phyloP scores from a whole-genome alignment of 192 early-diverging fungal genomes.

The Mortierella antarctica region DNA sequence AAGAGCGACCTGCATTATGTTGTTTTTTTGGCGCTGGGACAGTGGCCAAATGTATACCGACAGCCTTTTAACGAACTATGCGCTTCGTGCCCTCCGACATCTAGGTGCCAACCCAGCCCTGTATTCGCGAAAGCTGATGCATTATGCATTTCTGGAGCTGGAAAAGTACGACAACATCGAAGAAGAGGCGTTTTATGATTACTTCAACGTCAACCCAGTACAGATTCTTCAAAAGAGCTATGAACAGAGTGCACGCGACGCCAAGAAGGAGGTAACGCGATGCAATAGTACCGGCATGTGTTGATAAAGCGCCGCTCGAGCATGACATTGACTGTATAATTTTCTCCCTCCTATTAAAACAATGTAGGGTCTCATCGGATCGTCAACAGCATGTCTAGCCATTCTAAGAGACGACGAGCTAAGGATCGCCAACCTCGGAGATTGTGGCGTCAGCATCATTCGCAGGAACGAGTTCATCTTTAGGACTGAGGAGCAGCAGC shows the following conservation, averaged over 20 bases:
- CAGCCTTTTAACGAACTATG: too few species aligned
- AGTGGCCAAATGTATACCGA: too few species aligned
- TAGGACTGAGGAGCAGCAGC: slow-evolving; percentile 96
- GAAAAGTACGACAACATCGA: slow-evolving; percentile 88
- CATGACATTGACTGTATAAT: not conserved
- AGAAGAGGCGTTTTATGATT: slow-evolving; percentile 81
- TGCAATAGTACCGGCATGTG: not conserved
- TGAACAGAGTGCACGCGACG: slow-evolving; percentile 78
- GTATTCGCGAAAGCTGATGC: slow-evolving; percentile 95
- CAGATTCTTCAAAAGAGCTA: slow-evolving; percentile 85
- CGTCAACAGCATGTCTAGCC: slow-evolving; percentile 90
- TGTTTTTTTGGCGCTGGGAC: too few species aligned
- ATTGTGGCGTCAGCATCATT: slow-evolving; percentile 92
- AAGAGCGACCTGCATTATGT: too few species aligned
- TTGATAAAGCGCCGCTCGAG: not conserved
- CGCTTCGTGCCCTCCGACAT: not conserved
- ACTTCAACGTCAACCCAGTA: slow-evolving; percentile 83
- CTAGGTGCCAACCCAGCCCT: slow-evolving; percentile 90
- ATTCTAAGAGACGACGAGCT: slow-evolving; percentile 92
- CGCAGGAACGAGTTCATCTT: slow-evolving; percentile 90
- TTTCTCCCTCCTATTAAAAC: not conserved
- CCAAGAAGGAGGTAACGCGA: slow-evolving; percentile 66
- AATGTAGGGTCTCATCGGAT: slow-evolving; percentile 82
- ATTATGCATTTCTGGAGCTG: slow-evolving; percentile 84
- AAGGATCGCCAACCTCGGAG: slow-evolving; percentile 94